Evolutionary conservation across 148 eudicot genomes (phyloP).

Genomic region (Gaultheria prostrata): DNA sequence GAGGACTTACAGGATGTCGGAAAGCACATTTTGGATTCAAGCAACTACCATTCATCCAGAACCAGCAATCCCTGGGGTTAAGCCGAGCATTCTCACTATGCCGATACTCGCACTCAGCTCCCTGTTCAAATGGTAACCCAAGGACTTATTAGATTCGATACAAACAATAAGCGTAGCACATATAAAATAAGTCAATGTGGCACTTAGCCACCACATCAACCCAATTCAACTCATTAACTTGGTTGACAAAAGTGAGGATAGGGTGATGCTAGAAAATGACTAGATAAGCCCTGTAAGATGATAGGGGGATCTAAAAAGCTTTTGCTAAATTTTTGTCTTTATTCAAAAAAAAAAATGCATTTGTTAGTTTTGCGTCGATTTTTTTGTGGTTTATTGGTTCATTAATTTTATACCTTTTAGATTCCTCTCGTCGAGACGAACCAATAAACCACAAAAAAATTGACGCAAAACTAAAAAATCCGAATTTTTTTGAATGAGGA

Average conservation of each 20-base stretch:
- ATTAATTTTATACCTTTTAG: too few relatives aligned
- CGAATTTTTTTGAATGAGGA: too few relatives aligned
- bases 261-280: neutral
- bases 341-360: too few relatives aligned
- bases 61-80: constrained; percentile 90
- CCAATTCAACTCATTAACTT: neutral
- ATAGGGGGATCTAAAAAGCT: neutral
- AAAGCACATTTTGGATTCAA: constrained; percentile 79
- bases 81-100: constrained; percentile 91
- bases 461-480: too few relatives aligned
- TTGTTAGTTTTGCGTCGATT: too few relatives aligned
- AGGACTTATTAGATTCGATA: neutral
- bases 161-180: neutral
- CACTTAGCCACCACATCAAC: neutral
- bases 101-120: constrained; percentile 92
- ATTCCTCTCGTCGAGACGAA: too few relatives aligned
- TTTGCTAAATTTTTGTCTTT: too few relatives aligned
- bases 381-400: too few relatives aligned
- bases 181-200: neutral
- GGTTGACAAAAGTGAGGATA: neutral
- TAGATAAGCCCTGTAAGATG: neutral
- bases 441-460: too few relatives aligned
- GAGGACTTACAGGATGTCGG: constrained; percentile 82
- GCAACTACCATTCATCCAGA: constrained; percentile 82
- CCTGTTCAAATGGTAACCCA: constrained; percentile 43